Evolutionary conservation across 2,329 filamentous ascomycete species (phyloP), one percentile per base, ranked within the genome.

Genomic region (Fusarium sp.): DNA sequence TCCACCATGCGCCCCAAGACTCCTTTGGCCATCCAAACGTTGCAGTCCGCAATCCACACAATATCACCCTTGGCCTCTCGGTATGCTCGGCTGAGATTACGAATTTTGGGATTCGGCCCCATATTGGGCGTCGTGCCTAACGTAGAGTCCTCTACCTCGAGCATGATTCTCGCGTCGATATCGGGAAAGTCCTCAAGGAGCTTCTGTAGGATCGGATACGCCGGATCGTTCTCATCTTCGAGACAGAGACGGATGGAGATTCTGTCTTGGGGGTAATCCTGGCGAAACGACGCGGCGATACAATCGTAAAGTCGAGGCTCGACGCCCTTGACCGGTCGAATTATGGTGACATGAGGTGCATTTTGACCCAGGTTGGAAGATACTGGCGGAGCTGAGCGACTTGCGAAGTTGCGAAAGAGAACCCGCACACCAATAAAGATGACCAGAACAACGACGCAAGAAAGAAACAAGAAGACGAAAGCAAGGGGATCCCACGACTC

Each of bases 51-150:
- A 54, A 98, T 91, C 96, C 96, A 99, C 26, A 99, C 86, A 30
- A 98, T 87, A 78, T 98, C 94, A 2, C 93, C 92, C 70, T 91
- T 91, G 3, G 94, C 93, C 78, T 98, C 95, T 32, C 94, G 86
- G 78, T 98, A 99, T 5, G 94, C 95, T 45, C 94, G 89, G 79
- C 95, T 98, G 86, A 98, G 93, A 80, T 99, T 99, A 54, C 96
- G 88, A 75, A 99, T 97, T 84, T 99, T 99, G n/a, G 96, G 96
- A 77, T 99, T 99, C 2, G 96, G 96, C 0, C 97, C 97, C 61
- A 98, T 86, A 61, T 89, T 86, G 69, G 87, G 81, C 85, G 81
- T 57, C 85, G 86, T 14, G 82, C 80, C 35, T 12, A 97, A 83
- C 33, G 89, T 80, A 1, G 92, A 89, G 78, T 97, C 94, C 65